Evolutionary conservation across 129 eudicot genomes (phyloP).

Genomic region (Flaveria robusta): DNA sequence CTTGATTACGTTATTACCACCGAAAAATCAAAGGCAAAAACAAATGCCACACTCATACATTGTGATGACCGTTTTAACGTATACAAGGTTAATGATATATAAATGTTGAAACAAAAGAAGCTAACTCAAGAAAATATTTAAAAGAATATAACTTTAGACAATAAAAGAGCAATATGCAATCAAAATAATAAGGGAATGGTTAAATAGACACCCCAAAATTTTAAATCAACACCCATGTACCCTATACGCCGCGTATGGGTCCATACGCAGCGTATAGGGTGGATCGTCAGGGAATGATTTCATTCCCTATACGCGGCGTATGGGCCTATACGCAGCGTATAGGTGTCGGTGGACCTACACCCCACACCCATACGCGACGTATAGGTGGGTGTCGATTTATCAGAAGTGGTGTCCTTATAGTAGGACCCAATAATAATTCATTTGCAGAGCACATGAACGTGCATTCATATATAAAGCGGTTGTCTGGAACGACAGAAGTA

Average conservation of each 20-base stretch:
- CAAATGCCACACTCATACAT: not conserved
- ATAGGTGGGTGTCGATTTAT: too few relatives aligned
- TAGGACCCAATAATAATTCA: not conserved
- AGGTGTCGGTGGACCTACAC: too few relatives aligned
- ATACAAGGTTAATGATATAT: not conserved
- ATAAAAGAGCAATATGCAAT: not conserved
- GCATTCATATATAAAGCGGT: not conserved
- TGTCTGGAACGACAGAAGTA: constrained; percentile 27
- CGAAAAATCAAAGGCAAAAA: not conserved
- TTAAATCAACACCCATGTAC: too few relatives aligned
- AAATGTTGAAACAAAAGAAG: not conserved
- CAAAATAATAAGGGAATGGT: not conserved
- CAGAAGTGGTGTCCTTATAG: too few relatives aligned
- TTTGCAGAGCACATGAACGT: not conserved
- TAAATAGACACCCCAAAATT: too few relatives aligned
- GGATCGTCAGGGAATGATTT: too few relatives aligned
- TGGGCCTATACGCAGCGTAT: too few relatives aligned
- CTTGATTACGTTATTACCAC: not conserved
- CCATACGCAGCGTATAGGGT: too few relatives aligned
- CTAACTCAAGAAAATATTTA: not conserved
- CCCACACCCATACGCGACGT: too few relatives aligned
- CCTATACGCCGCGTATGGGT: too few relatives aligned
- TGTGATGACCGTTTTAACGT: not conserved
- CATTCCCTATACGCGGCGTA: too few relatives aligned
- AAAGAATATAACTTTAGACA: not conserved